Evolutionary conservation across 164 flowering plant genomes (phyloP), one percentile per base, ranked within the genome.

Genomic region (Kalanchoe fedtschenkoi): DNA sequence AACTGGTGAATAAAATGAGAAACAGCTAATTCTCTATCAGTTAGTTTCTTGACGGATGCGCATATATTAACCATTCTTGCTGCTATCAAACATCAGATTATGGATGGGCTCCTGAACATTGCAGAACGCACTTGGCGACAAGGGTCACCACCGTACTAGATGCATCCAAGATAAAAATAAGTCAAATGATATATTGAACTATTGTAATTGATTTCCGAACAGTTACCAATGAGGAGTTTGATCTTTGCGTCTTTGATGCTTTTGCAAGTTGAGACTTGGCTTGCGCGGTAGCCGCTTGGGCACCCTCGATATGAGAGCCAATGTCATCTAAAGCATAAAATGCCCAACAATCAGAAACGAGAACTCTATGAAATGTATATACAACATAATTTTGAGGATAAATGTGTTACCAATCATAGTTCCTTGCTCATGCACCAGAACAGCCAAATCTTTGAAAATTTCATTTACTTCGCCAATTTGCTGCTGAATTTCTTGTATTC

Each of bases 211-310:
- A 11, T 28, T 55, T 7, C n/a, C 26, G 19, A 38, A 16, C 16
- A 62, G 15, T 73, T 79, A 88, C 97, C 91, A 88, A 74, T 67
- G 97, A 91, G 26, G 96, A 86, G 69, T 84, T 87, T 58, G 91
- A 82, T 78, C 67, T 83, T 81, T 92, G 96, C 19, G 87, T 89
- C 78, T 89, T 92, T 33, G 95, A 64, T n/a, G 98, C 96, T 78
- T 89, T 87, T n/a, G 42, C 80, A 58, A 92, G 93, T 38, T 92
- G 96, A 41, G 91, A 60, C 62, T 76, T 89, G 33, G 76, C 96
- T 66, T 85, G 89, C 43, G 75, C 73, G 55, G 95, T 87, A 47
- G 95, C 92, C 41, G 84, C 85, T 34, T 78, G 70, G 17, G 97
- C 71, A 65, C 63, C 65, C 60, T 86, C 95, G 43, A 88, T 70